Conservation (phyloP, 78 protist species). For the Acrasis kona region DNA sequence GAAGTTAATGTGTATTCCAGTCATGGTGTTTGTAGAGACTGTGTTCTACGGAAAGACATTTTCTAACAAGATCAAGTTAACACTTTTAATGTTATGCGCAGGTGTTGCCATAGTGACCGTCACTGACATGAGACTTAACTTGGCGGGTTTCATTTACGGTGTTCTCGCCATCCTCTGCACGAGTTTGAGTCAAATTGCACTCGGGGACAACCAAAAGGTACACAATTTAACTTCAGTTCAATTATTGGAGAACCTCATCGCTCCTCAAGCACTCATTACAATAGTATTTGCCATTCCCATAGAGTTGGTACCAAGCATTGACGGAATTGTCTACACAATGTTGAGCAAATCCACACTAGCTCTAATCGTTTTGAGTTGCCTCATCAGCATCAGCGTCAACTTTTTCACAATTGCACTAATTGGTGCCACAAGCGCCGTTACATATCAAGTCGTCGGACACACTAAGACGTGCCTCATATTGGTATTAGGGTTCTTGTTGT, state of each 20-base stretch:
- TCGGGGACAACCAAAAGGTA: slow-evolving; percentile 31
- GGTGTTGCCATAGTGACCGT: slow-evolving; percentile 16
- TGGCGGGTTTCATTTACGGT: slow-evolving; percentile 17
- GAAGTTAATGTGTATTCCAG: slow-evolving; percentile 9
- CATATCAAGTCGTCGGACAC: slow-evolving; percentile 28
- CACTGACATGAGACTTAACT: slow-evolving; percentile 16
- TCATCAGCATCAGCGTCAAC: slow-evolving; percentile 28
- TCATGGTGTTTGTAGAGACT: neutral
- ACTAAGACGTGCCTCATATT: neutral
- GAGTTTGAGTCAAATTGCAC: slow-evolving; percentile 3
- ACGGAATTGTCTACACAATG: neutral
- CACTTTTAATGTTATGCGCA: neutral
- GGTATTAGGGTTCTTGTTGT: slow-evolving; percentile 12
- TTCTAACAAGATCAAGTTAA: neutral
- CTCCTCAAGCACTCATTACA: slow-evolving; percentile 5
- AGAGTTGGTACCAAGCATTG: slow-evolving; percentile 10
- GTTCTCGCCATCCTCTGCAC: slow-evolving; percentile 12
- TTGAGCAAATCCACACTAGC: neutral
- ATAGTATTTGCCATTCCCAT: neutral
- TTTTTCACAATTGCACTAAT: slow-evolving; percentile 29
- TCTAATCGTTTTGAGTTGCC: neutral
- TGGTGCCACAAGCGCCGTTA: slow-evolving; percentile 40
- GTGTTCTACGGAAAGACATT: neutral
- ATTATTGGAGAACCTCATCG: slow-evolving; percentile 4
- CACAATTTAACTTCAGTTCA: neutral